A percentile compares a stretch with the other conserved stretches of the same genome.
These are phyloP conservation scores for Takakia lepidozioides DNA, from an alignment of 225 moss, liverwort and hornwort genomes.

Conservation along the genomic window DNA sequence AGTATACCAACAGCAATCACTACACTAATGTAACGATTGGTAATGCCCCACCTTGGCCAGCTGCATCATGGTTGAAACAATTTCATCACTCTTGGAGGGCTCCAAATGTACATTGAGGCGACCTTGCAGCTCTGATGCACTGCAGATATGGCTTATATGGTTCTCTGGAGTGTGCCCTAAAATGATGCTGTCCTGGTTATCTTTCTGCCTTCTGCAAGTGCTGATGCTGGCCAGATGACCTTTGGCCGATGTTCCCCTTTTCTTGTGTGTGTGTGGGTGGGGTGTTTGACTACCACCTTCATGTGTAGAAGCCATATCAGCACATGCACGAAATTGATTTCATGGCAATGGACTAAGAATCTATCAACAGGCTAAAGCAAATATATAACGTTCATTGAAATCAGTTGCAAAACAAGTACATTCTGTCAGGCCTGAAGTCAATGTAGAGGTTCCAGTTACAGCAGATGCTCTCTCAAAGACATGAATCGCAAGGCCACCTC, in stretches of 20 bases:
- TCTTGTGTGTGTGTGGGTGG: slow-evolving; percentile 9
- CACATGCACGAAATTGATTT: too few relatives aligned
- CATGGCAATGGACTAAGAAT: too few relatives aligned
- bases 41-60: slow-evolving; percentile 40
- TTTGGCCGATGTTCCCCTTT: slow-evolving; percentile 19
- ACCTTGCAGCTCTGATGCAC: slow-evolving; percentile 39
- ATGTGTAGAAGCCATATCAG: too few relatives aligned
- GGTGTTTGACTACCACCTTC: not conserved
- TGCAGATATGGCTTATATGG: slow-evolving; percentile 45
- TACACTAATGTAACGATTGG: too few relatives aligned
- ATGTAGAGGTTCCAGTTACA: too few relatives aligned
- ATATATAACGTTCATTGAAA: too few relatives aligned
- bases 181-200: slow-evolving; percentile 11
- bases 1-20: too few relatives aligned
- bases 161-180: slow-evolving; percentile 24
- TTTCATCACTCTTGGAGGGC: slow-evolving; percentile 39
- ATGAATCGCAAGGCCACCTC: too few relatives aligned
- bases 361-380: too few relatives aligned
- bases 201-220: slow-evolving; percentile 32
- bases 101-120: slow-evolving; percentile 47
- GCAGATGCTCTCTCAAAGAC: too few relatives aligned
- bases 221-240: slow-evolving; percentile 11
- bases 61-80: slow-evolving; percentile 48
- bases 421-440: too few relatives aligned
- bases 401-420: too few relatives aligned